Evolutionary conservation across 331 rosid genomes (phyloP).

Genomic region (Saraca asoca): DNA sequence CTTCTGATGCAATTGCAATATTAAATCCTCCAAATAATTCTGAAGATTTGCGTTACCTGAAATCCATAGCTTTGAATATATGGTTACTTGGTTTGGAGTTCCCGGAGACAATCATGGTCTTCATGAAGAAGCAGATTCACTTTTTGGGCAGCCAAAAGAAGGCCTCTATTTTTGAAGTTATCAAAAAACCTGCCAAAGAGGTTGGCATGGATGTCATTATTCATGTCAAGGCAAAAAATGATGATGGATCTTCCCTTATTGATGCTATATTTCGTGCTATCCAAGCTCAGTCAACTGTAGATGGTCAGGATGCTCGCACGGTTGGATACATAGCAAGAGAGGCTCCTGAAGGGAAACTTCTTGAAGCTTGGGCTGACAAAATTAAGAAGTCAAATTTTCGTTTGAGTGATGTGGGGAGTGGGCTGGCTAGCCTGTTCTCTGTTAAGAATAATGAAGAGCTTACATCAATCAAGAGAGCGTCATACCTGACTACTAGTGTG

Average conservation of each 20-base stretch:
- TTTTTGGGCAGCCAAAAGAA: conserved; percentile 77
- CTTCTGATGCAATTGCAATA: conserved; percentile 58
- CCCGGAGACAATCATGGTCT: conserved; percentile 79
- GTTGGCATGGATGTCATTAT: too few species aligned
- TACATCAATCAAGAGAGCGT: conserved; percentile 42
- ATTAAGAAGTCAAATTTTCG: conserved; percentile 44
- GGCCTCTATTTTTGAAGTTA: conserved; percentile 64
- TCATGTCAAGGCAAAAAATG: conserved; percentile 52
- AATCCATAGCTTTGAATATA: conserved; percentile 64
- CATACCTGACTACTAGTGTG: conserved; percentile 43
- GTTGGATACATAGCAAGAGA: conserved; percentile 44
- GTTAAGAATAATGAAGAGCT: conserved; percentile 44
- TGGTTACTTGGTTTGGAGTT: conserved; percentile 78
- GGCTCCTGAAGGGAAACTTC: conserved; percentile 73
- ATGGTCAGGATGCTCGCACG: too few species aligned
- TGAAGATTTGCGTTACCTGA: conserved; percentile 63
- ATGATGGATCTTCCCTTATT: neutral
- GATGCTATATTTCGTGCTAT: too few species aligned
- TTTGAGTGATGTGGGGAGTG: conserved; percentile 59
- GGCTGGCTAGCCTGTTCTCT: conserved; percentile 58
- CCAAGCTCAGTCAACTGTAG: too few species aligned
- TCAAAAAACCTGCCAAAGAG: conserved; percentile 51
- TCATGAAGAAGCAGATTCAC: conserved; percentile 69
- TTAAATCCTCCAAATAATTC: conserved; percentile 58
- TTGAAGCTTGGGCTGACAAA: conserved; percentile 66